These are phyloP conservation scores for Penicillium digitatum DNA, from an alignment of 2,329 filamentous ascomycete genomes.

Conservation along the genomic window DNA sequence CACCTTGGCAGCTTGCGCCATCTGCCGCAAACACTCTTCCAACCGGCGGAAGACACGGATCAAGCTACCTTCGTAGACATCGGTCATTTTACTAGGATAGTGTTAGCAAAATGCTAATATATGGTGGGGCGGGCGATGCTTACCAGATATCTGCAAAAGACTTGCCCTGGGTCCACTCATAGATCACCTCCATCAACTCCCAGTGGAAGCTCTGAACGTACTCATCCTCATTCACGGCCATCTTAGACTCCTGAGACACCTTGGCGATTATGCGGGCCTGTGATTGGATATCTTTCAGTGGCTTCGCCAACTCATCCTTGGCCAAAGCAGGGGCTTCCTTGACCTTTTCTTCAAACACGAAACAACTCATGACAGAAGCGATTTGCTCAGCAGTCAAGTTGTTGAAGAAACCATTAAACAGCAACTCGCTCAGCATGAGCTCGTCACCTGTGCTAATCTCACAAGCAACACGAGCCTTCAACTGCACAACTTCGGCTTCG, in stretches of 20 bases:
- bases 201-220: slow-evolving; percentile 87
- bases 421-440: slow-evolving; percentile 81
- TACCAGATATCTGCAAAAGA: slow-evolving; percentile 94
- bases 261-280: slow-evolving; percentile 88
- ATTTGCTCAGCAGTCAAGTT: slow-evolving; percentile 83
- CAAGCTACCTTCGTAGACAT: slow-evolving; percentile 92
- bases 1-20: slow-evolving; percentile 91
- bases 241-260: slow-evolving; percentile 89
- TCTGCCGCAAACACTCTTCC: slow-evolving; percentile 89
- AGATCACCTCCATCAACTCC: slow-evolving; percentile 96
- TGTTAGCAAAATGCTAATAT: no score
- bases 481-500: slow-evolving; percentile 88
- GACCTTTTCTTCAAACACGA: slow-evolving; percentile 96
- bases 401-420: slow-evolving; percentile 98
- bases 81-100: slow-evolving; percentile 84
- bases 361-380: slow-evolving; percentile 82
- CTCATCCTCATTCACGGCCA: slow-evolving; percentile 90
- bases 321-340: slow-evolving; percentile 67
- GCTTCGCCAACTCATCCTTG: slow-evolving; percentile 75
- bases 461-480: slow-evolving; percentile 95
- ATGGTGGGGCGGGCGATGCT: slow-evolving; percentile 37
- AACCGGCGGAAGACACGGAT: slow-evolving; percentile 94
- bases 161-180: slow-evolving; percentile 83
- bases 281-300: slow-evolving; percentile 77
- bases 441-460: slow-evolving; percentile 98